Evolutionary conservation across 441 rosid genomes (phyloP), one percentile per base, ranked within the genome.

Genomic region (Gossypium schwendimanii): DNA sequence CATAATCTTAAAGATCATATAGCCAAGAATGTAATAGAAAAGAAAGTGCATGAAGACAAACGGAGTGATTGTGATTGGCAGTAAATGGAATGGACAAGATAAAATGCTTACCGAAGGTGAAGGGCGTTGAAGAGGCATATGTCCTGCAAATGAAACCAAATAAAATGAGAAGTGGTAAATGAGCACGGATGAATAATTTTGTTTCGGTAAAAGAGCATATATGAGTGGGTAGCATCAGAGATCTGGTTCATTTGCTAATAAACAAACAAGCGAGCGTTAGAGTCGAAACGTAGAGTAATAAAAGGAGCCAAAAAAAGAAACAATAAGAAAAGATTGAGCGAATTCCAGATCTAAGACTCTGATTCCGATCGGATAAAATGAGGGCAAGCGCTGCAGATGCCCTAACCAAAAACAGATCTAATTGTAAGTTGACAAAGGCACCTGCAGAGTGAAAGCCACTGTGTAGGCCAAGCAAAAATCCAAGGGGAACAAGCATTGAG

Each of bases 401-500:
- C 67, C 49, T 18, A 62, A 62, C 9, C 6, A 15, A n/a, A 44
- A 47, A 66, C 70, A 47, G 57, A 66, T 66, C 57, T 24, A 24
- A 23, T 55, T 23, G 36, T 45, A 65, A 65, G 39, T 65, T 45
- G 55, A 59, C 26, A 14, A 28, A 44, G 11, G 70, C 14, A 66
- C 70, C 70, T 66, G 41, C 3, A 64, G 97, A 81, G 85, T 91
- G 94, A 76, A 94, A 89, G 77, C 96, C 88, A 28, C 87, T 90
- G 86, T 89, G 87, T 79, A 90, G 87, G 77, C 97, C 99, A 47
- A 92, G 94, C 74, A 95, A 83, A 78, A 95, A 91, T 60, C 89
- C 93, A 33, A 95, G 94, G 71, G 98, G 99, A 77, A 92, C 98
- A 69, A 95, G 90, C 98, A 95, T 92, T 12, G 99, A 95, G 31